phyloP scores from a whole-genome alignment of 179 eudicot genomes.

The Dionaea muscipula region DNA sequence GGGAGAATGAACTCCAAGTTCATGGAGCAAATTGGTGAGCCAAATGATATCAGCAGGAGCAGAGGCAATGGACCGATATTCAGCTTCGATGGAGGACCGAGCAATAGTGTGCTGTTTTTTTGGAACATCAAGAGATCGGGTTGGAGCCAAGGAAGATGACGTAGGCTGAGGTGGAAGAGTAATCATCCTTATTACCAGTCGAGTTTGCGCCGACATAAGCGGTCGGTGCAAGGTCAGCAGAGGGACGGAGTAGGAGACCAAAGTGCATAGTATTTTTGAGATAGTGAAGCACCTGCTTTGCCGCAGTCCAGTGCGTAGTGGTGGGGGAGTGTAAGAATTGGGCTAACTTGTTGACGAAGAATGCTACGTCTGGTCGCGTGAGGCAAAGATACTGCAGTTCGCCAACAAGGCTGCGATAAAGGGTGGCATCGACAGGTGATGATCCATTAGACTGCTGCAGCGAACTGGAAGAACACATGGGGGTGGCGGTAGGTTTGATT shows the following conservation, averaged over 20 bases:
- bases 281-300: background rate
- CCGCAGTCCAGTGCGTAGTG: background rate
- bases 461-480: too few relatives aligned
- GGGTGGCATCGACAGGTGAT: background rate
- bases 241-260: background rate
- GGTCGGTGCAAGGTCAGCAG: background rate
- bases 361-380: background rate
- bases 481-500: too few relatives aligned
- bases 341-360: background rate
- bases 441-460: too few relatives aligned
- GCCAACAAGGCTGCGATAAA: background rate
- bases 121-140: background rate
- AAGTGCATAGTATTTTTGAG: background rate
- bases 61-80: slow-evolving; percentile 3
- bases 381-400: background rate
- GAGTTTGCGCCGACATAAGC: background rate
- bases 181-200: slow-evolving; percentile 3
- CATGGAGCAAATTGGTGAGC: background rate
- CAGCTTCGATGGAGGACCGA: slow-evolving; percentile 3
- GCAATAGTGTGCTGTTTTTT: background rate
- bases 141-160: background rate
- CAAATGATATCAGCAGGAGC: background rate
- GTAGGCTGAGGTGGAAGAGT: background rate
- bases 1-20: background rate
- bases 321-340: background rate